These are phyloP conservation scores for Diophrys sp. DNA, from an alignment of 73 alveolate genomes.

Conservation along the genomic window DNA sequence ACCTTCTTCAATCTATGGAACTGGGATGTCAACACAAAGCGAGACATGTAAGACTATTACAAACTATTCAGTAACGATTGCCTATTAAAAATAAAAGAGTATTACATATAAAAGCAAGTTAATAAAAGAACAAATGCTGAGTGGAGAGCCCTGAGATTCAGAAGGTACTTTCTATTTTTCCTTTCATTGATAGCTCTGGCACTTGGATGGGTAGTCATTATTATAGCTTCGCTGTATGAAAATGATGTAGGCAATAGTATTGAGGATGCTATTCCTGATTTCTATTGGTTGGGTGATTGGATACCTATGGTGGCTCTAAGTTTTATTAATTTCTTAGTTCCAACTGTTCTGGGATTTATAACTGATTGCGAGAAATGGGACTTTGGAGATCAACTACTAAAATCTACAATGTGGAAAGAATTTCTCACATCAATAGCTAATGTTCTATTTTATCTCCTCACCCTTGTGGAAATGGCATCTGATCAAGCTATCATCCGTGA, in stretches of 20 bases:
- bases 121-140: background rate
- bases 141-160: background rate
- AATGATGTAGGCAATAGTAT: background rate
- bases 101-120: background rate
- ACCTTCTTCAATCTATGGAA: background rate
- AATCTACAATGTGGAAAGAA: background rate
- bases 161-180: background rate
- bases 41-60: background rate
- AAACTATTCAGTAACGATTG: background rate
- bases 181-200: background rate
- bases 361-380: slow-evolving; percentile 1
- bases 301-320: background rate
- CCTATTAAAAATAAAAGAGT: background rate
- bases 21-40: background rate
- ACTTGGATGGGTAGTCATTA: background rate
- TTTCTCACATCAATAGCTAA: background rate
- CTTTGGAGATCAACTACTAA: background rate
- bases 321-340: background rate
- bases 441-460: background rate
- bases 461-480: background rate
- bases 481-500: background rate
- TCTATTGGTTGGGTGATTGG: background rate
- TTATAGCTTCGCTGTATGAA: background rate
- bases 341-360: background rate
- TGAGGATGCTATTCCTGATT: background rate